Percentiles rank a stretch among this genome's conserved stretches.
Evolutionary conservation across 2,329 filamentous ascomycete genomes (phyloP).

Genomic region (Metarhizium album): DNA sequence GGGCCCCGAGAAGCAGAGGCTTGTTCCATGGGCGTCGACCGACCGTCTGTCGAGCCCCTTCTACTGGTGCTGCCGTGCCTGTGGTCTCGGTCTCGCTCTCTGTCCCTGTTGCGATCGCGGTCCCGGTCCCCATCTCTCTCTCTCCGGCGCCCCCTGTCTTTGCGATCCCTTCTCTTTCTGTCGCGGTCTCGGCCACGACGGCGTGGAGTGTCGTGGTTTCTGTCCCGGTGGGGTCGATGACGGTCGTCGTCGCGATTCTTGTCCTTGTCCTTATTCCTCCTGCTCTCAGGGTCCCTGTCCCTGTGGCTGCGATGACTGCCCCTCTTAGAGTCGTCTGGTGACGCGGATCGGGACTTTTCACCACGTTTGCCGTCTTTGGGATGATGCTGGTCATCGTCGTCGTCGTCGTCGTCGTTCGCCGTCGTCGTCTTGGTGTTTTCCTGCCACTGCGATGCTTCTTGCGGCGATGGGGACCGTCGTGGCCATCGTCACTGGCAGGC

Average conservation of each 20-base stretch:
- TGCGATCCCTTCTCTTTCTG: constrained; percentile 25
- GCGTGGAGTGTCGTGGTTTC: constrained; percentile 27
- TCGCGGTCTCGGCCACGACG: constrained; percentile 24
- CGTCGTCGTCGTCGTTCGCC: constrained; percentile 35
- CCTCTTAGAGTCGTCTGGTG: constrained; percentile 46
- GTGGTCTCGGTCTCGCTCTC: constrained; percentile 20
- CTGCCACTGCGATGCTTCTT: constrained; percentile 37
- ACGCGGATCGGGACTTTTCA: constrained; percentile 54
- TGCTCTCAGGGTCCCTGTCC: constrained; percentile 38
- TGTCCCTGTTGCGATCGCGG: constrained; percentile 11
- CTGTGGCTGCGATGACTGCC: constrained; percentile 51
- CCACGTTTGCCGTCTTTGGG: constrained; percentile 31
- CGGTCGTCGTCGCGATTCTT: constrained; percentile 33
- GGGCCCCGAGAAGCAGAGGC: constrained; percentile 26
- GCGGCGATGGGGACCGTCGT: constrained; percentile 36
- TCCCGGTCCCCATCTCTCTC: constrained; percentile 17
- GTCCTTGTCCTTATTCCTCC: constrained; percentile 31
- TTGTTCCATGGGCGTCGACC: constrained; percentile 24
- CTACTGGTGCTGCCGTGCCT: constrained; percentile 23
- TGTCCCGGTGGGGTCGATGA: constrained; percentile 30
- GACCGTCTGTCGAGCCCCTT: constrained; percentile 16
- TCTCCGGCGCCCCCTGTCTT: constrained; percentile 25
- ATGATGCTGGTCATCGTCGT: constrained; percentile 35
- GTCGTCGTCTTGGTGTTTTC: constrained; percentile 28
- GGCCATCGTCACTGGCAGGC: constrained; percentile 37